Conservation (phyloP, 23 red algal genomes). For the Agarophyton chilense region DNA sequence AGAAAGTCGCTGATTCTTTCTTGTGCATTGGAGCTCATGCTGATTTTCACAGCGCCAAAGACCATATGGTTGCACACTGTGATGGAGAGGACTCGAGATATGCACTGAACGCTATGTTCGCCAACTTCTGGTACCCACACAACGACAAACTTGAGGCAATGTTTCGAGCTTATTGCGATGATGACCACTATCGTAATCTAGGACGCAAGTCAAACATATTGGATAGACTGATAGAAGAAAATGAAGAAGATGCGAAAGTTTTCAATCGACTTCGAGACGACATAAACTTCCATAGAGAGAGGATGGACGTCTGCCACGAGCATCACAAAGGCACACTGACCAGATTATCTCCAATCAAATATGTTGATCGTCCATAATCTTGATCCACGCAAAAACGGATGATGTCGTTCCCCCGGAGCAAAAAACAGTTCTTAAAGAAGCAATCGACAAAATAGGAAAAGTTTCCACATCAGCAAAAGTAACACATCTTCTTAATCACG, state of each 20-base stretch:
- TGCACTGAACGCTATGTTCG: constrained; percentile 35
- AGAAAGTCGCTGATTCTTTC: constrained; percentile 1
- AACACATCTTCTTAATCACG: constrained; percentile 50
- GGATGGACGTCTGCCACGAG: neutral
- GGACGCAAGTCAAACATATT: constrained; percentile 37
- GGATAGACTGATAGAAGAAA: constrained; percentile 5
- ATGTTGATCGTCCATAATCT: constrained; percentile 25
- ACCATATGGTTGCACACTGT: neutral
- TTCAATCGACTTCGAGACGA: constrained; percentile 50
- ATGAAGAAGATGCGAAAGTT: constrained; percentile 45
- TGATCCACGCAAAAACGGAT: constrained; percentile 56
- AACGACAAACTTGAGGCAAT: constrained; percentile 18
- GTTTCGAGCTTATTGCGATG: constrained; percentile 43
- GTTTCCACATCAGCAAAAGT: constrained; percentile 4
- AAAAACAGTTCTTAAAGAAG: constrained; percentile 26
- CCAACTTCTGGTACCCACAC: constrained; percentile 22
- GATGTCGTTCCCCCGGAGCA: constrained; percentile 42
- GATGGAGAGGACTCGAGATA: constrained; percentile 45
- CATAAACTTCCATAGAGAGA: constrained; percentile 18
- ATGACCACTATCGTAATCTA: constrained; percentile 57
- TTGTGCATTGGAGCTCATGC: constrained; percentile 55
- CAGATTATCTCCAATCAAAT: constrained; percentile 45
- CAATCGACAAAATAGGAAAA: constrained; percentile 15
- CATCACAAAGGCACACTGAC: neutral
- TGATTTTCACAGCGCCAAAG: neutral